These are phyloP conservation scores for Pichia deserticola DNA, from an alignment of 805 yeast species.

Conservation along the genomic window DNA sequence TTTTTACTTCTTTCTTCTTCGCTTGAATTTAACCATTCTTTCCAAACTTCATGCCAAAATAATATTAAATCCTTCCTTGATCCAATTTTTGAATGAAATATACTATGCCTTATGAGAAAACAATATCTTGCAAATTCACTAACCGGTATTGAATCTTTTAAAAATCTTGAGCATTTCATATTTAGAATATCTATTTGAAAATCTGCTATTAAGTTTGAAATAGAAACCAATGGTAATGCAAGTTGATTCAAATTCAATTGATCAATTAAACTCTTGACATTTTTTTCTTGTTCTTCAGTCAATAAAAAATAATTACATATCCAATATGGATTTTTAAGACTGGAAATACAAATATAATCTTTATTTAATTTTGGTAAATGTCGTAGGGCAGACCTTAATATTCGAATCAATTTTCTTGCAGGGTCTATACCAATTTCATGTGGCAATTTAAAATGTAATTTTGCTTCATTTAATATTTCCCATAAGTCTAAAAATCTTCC, in stretches of 20 bases:
- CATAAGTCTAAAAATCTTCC: conserved; percentile 4
- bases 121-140: conserved; percentile 27
- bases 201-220: conserved; percentile 3
- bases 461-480: conserved; percentile 15
- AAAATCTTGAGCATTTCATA: conserved; percentile 11
- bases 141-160: conserved; percentile 18
- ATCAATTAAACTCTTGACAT: conserved; percentile 6
- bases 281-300: conserved; percentile 6
- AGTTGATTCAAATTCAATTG: neutral
- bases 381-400: conserved; percentile 13
- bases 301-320: conserved; percentile 12
- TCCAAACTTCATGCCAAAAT: conserved; percentile 22
- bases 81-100: conserved; percentile 15
- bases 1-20: conserved; percentile 14
- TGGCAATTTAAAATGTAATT: conserved; percentile 21
- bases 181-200: conserved; percentile 3
- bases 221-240: conserved; percentile 9
- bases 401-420: conserved; percentile 13
- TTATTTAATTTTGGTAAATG: conserved; percentile 4
- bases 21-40: conserved; percentile 18
- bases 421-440: conserved; percentile 17
- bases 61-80: conserved; percentile 16
- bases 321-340: conserved; percentile 4
- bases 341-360: neutral
- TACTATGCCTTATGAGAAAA: conserved; percentile 12